Conservation (phyloP, 805 yeast species). For the Peterozyma xylosa region DNA sequence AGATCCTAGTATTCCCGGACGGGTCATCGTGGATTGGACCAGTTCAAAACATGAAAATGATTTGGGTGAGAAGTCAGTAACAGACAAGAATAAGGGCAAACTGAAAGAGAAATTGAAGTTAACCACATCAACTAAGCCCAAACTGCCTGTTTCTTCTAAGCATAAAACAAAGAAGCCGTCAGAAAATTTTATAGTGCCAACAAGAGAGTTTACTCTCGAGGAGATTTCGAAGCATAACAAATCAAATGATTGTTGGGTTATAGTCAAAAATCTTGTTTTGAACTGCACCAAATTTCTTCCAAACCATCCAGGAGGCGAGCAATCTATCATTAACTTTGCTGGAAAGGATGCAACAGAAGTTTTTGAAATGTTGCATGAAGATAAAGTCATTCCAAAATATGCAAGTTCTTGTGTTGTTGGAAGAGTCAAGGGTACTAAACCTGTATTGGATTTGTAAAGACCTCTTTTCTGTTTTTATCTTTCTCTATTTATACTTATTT, state of each 20-base stretch:
- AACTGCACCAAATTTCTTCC: slow-evolving; percentile 36
- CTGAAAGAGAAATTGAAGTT: too few relatives aligned
- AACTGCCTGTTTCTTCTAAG: slow-evolving; percentile 2
- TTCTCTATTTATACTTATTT: too few relatives aligned
- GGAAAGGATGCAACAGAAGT: slow-evolving; percentile 64
- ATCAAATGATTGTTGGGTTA: slow-evolving; percentile 43
- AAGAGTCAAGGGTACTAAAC: slow-evolving; percentile 36
- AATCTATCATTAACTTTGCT: slow-evolving; percentile 59
- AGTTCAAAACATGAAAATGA: slow-evolving; percentile 3
- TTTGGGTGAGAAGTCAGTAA: slow-evolving; percentile 1
- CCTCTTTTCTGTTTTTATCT: too few relatives aligned
- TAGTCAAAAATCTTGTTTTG: slow-evolving; percentile 44
- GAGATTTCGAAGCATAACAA: slow-evolving; percentile 42
- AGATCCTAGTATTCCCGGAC: slow-evolving; percentile 28
- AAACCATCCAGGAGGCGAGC: slow-evolving; percentile 71
- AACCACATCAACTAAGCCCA: too few relatives aligned
- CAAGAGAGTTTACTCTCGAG: slow-evolving; percentile 34
- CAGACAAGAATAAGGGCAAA: background rate
- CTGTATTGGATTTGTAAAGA: slow-evolving; percentile 13
- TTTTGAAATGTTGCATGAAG: slow-evolving; percentile 53
- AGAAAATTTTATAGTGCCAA: slow-evolving; percentile 32
- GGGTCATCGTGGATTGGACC: slow-evolving; percentile 26
- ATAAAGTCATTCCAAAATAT: slow-evolving; percentile 41
- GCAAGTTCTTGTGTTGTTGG: slow-evolving; percentile 44
- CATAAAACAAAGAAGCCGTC: slow-evolving; percentile 9